These are phyloP conservation scores for Pseudoperonospora humuli DNA, from an alignment of 352 stramenopile species.

Conservation along the genomic window DNA sequence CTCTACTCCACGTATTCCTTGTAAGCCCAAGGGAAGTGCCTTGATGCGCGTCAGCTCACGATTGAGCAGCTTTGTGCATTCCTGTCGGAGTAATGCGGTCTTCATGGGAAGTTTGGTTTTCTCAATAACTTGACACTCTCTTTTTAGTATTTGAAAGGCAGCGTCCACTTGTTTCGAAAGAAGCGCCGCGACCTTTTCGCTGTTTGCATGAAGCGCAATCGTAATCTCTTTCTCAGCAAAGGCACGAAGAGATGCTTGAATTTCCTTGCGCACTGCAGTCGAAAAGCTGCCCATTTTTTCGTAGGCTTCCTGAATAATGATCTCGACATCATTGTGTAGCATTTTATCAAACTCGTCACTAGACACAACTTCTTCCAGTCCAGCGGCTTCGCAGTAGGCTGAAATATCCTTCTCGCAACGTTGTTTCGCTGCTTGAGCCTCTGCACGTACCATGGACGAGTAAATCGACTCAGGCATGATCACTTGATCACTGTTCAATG, in stretches of 20 bases:
- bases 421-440: slow-evolving; percentile 57
- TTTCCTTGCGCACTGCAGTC: slow-evolving; percentile 51
- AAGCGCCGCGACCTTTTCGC: slow-evolving; percentile 45
- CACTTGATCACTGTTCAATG: slow-evolving; percentile 79
- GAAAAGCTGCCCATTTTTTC: slow-evolving; percentile 46
- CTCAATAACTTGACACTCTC: slow-evolving; percentile 51
- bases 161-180: slow-evolving; percentile 50
- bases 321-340: slow-evolving; percentile 42
- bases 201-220: slow-evolving; percentile 59
- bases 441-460: slow-evolving; percentile 73
- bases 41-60: slow-evolving; percentile 42
- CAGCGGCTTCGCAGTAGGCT: slow-evolving; percentile 55
- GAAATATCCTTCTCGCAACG: slow-evolving; percentile 56
- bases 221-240: slow-evolving; percentile 66
- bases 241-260: slow-evolving; percentile 33
- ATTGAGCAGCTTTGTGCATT: slow-evolving; percentile 40
- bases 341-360: slow-evolving; percentile 49
- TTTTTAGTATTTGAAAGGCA: slow-evolving; percentile 44
- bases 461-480: slow-evolving; percentile 89
- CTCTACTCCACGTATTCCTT: slow-evolving; percentile 40
- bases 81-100: slow-evolving; percentile 35
- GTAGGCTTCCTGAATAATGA: slow-evolving; percentile 48
- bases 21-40: slow-evolving; percentile 36
- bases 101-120: slow-evolving; percentile 56
- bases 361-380: slow-evolving; percentile 49